Conservation (phyloP, 106 monocot species). For the Amphibolis antarctica region DNA sequence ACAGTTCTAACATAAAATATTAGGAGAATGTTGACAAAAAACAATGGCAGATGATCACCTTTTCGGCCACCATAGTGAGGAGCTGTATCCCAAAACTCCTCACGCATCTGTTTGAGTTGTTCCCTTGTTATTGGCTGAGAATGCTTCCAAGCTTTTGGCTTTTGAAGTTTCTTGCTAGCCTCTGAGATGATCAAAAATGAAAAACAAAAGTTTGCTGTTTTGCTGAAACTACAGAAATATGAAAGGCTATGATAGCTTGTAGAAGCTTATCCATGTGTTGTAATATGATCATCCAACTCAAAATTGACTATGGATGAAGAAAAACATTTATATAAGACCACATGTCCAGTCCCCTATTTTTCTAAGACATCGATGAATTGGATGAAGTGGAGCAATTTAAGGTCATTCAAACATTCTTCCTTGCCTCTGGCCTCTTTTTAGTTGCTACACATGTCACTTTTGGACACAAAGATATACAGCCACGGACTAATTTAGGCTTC, state of each 20-base stretch:
- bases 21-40: background rate
- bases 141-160: conserved; percentile 80
- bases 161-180: conserved; percentile 38
- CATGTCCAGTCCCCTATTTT: too few species aligned
- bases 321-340: too few species aligned
- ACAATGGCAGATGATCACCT: conserved; percentile 30
- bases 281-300: too few species aligned
- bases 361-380: too few species aligned
- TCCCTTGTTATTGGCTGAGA: conserved; percentile 43
- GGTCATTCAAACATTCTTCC: too few species aligned
- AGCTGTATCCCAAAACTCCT: conserved; percentile 83
- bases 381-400: too few species aligned
- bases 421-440: too few species aligned
- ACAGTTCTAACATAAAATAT: background rate
- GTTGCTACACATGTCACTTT: too few species aligned
- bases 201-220: background rate
- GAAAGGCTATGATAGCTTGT: background rate
- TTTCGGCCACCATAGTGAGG: conserved; percentile 79
- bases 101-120: conserved; percentile 63
- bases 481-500: too few species aligned
- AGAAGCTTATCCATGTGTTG: too few species aligned
- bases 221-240: background rate
- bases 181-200: conserved; percentile 15
- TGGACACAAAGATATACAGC: too few species aligned
- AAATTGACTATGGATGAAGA: too few species aligned